Conservation (phyloP, 2,329 filamentous ascomycete genomes). For the Colletotrichum lentis region DNA sequence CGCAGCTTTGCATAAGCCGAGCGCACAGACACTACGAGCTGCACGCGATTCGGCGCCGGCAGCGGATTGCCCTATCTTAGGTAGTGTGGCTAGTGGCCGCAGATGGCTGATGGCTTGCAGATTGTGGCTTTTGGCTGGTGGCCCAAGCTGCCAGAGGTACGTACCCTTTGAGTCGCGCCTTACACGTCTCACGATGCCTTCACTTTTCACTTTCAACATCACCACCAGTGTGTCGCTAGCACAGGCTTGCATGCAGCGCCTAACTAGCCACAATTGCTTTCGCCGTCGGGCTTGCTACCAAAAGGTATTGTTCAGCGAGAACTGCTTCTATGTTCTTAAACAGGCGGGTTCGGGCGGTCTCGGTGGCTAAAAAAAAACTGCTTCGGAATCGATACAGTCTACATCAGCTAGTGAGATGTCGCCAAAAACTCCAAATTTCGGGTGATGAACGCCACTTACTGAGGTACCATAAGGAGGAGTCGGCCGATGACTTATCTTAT, state of each 20-base stretch:
- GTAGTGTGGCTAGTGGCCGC: neutral
- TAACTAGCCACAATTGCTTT: neutral
- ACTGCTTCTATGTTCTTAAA: neutral
- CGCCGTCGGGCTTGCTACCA: too few relatives aligned
- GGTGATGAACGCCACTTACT: too few relatives aligned
- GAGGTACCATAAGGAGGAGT: too few relatives aligned
- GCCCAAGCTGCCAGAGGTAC: neutral
- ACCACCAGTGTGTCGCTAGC: neutral
- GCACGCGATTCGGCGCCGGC: fast-evolving
- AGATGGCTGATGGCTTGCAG: neutral
- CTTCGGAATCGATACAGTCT: neutral
- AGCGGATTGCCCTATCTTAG: neutral
- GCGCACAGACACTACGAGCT: neutral
- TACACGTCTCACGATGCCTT: neutral
- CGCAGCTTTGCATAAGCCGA: conserved; percentile 1
- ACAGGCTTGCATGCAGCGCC: neutral
- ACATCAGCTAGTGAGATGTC: neutral
- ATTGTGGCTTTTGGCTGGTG: neutral
- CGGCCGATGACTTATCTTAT: too few relatives aligned
- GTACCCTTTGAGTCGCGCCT: neutral
- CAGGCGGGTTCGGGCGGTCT: neutral
- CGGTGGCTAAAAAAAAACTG: neutral
- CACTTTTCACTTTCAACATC: too few relatives aligned
- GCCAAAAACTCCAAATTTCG: neutral
- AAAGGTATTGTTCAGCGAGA: neutral